Evolutionary conservation across 495 filamentous ascomycete genomes (phyloP).

Genomic region (Neurospora sp.): DNA sequence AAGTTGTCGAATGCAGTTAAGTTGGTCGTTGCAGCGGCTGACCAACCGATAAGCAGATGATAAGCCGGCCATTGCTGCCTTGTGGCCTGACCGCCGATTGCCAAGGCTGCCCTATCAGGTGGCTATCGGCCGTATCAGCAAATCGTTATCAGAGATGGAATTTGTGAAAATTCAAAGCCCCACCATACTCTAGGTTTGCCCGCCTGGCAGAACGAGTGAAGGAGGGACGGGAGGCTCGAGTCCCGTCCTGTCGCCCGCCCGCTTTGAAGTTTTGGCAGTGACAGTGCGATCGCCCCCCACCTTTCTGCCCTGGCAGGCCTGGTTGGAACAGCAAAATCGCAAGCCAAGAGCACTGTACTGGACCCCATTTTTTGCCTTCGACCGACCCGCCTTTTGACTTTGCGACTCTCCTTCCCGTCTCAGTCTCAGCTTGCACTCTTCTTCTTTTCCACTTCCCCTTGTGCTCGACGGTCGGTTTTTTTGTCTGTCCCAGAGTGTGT

Average conservation of each 20-base stretch:
- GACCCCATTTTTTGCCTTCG: not conserved
- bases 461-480: not conserved
- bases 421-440: not conserved
- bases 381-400: not conserved
- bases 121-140: not conserved
- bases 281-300: constrained; percentile 1
- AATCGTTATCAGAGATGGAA: constrained; percentile 18
- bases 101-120: constrained; percentile 17
- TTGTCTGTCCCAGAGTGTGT: not conserved
- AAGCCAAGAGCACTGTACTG: not conserved
- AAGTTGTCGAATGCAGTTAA: not conserved
- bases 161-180: constrained; percentile 24
- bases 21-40: not conserved
- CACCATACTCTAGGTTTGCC: constrained; percentile 7
- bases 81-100: constrained; percentile 16
- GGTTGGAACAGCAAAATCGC: not conserved
- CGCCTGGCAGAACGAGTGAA: not conserved
- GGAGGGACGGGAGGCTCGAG: not conserved
- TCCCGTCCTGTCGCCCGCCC: constrained; percentile 12
- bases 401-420: not conserved
- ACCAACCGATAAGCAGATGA: constrained; percentile 3
- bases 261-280: not conserved
- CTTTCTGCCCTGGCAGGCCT: not conserved
- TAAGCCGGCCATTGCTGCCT: constrained; percentile 9
- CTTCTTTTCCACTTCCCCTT: not conserved